Percentiles rank a stretch among this genome's conserved stretches.
Conservation (phyloP, 1,284 basidiomycete genomes). For the Rhodotorula glutinis region DNA sequence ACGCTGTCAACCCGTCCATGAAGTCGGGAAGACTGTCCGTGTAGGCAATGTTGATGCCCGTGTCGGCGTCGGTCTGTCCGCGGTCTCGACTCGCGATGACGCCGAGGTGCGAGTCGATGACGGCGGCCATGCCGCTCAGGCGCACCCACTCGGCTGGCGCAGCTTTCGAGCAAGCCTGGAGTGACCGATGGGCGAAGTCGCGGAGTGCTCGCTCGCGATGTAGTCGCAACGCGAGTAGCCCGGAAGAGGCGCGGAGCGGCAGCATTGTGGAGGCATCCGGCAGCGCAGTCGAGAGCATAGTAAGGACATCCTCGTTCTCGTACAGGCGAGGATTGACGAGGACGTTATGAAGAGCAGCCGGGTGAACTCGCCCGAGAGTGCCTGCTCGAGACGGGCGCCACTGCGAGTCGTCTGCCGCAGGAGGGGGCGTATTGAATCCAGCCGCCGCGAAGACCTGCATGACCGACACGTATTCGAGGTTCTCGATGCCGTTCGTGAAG, state of each 20-base stretch:
- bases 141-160: slow-evolving; percentile 6
- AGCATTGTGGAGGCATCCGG: slow-evolving; percentile 12
- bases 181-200: slow-evolving; percentile 59
- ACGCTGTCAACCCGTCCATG: slow-evolving; percentile 30
- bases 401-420: neutral
- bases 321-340: slow-evolving; percentile 27
- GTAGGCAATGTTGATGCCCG: slow-evolving; percentile 25
- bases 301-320: slow-evolving; percentile 27
- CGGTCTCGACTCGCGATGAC: slow-evolving; percentile 35
- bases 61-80: slow-evolving; percentile 14
- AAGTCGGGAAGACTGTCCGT: slow-evolving; percentile 17
- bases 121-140: slow-evolving; percentile 3
- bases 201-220: slow-evolving; percentile 56
- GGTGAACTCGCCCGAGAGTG: slow-evolving; percentile 9
- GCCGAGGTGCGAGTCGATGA: slow-evolving; percentile 34
- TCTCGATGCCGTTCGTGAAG: slow-evolving; percentile 29
- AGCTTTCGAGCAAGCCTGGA: slow-evolving; percentile 7
- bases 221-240: slow-evolving; percentile 61
- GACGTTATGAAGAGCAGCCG: slow-evolving; percentile 20
- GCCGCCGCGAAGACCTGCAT: slow-evolving; percentile 9
- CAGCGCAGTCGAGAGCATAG: slow-evolving; percentile 20
- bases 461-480: slow-evolving; percentile 17
- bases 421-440: slow-evolving; percentile 23
- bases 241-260: slow-evolving; percentile 50
- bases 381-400: slow-evolving; percentile 7